phyloP scores from a whole-genome alignment of 805 yeast species.

The Saccharomyces paradoxus region DNA sequence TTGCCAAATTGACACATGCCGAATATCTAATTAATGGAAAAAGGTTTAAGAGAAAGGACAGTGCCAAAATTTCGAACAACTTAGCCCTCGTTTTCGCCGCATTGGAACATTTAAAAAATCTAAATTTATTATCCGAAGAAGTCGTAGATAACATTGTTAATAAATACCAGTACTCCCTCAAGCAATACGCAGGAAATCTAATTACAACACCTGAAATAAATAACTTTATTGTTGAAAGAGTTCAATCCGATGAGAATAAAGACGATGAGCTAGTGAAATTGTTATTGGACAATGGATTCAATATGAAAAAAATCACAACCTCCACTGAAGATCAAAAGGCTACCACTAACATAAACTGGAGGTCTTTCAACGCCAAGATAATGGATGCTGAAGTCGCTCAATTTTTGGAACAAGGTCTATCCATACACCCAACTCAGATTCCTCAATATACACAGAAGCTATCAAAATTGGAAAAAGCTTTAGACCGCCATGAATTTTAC shows the following conservation, averaged over 20 bases:
- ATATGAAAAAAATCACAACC: constrained; percentile 1
- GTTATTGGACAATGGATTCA: constrained; percentile 28
- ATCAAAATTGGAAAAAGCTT: constrained; percentile 61
- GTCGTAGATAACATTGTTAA: constrained; percentile 17
- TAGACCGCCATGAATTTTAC: constrained; percentile 49
- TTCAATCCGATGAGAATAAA: constrained; percentile 8
- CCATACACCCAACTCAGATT: constrained; percentile 32
- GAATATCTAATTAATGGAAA: constrained; percentile 25
- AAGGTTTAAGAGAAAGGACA: constrained; percentile 17
- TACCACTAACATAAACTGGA: constrained; percentile 45
- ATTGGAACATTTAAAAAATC: constrained; percentile 12
- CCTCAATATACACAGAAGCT: constrained; percentile 49
- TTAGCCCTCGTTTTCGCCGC: constrained; percentile 24
- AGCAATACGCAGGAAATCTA: constrained; percentile 20
- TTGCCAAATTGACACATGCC: constrained; percentile 46
- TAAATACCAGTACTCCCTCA: constrained; percentile 25
- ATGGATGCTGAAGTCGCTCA: constrained; percentile 67
- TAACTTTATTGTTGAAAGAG: constrained; percentile 14
- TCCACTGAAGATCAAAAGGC: constrained; percentile 20
- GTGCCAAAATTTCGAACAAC: constrained; percentile 14
- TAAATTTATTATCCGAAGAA: constrained; percentile 11
- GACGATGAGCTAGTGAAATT: constrained; percentile 33
- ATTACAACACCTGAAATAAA: constrained; percentile 19
- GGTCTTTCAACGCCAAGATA: constrained; percentile 55
- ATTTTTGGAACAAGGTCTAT: constrained; percentile 38